A percentile compares a stretch with the other conserved stretches of the same genome.
Evolutionary conservation across 2,329 filamentous ascomycete genomes (phyloP).

Genomic region (Microsporum canis): DNA sequence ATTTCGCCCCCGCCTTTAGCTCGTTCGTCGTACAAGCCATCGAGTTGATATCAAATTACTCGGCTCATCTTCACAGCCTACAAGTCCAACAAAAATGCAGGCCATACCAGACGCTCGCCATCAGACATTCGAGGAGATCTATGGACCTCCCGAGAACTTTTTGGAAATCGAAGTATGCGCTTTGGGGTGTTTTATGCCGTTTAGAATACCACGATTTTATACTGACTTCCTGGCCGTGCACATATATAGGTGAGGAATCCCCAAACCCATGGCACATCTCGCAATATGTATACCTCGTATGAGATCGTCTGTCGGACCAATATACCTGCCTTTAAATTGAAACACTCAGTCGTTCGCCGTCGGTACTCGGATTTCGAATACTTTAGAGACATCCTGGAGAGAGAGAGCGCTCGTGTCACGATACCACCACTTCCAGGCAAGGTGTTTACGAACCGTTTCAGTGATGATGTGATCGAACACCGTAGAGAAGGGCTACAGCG

Average conservation of each 20-base stretch:
- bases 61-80: neutral
- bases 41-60: neutral
- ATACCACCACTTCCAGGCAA: conserved; percentile 94
- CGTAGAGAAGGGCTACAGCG: conserved; percentile 81
- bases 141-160: conserved; percentile 96
- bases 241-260: conserved; percentile 69
- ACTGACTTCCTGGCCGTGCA: conserved; percentile 13
- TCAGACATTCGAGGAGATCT: conserved; percentile 98
- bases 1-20: neutral
- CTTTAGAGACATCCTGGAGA: conserved; percentile 95
- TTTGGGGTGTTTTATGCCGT: neutral
- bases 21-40: neutral
- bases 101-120: conserved; percentile 59
- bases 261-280: conserved; percentile 84
- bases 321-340: conserved; percentile 96
- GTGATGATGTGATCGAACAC: conserved; percentile 95
- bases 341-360: conserved; percentile 73
- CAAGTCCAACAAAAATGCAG: conserved; percentile 39
- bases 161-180: conserved; percentile 75
- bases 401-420: conserved; percentile 84
- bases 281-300: conserved; percentile 97
- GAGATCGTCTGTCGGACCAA: conserved; percentile 97
- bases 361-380: conserved; percentile 98
- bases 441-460: conserved; percentile 96
- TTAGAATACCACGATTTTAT: neutral